A percentile compares a stretch with the other conserved stretches of the same genome.
These are phyloP conservation scores for Pseudogymnoascus sp. DNA, from an alignment of 2,329 filamentous ascomycete species.

Conservation along the genomic window DNA sequence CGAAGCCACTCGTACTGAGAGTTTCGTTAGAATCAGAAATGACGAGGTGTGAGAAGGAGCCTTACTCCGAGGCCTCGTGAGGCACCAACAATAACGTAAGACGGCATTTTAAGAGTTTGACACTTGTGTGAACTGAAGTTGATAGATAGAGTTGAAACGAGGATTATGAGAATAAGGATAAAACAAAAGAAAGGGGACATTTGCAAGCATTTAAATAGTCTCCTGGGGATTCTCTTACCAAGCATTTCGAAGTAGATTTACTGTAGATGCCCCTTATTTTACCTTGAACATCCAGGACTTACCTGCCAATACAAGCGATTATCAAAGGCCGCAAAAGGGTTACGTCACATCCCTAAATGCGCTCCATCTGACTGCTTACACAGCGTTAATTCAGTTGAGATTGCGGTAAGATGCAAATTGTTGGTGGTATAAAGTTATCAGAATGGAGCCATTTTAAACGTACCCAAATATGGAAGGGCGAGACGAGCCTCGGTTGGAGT, in stretches of 20 bases:
- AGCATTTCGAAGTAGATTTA: neutral
- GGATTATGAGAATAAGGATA: neutral
- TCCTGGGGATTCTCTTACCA: neutral
- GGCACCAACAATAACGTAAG: slow-evolving; percentile 7
- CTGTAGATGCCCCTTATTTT: neutral
- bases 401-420: neutral
- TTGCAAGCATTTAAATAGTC: neutral
- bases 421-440: neutral
- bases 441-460: neutral
- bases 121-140: neutral
- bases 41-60: neutral
- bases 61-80: neutral
- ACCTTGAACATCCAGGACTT: neutral
- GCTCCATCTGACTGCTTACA: neutral
- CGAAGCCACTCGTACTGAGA: slow-evolving; percentile 41
- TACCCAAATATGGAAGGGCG: slow-evolving; percentile 4
- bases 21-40: neutral
- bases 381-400: neutral
- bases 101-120: slow-evolving; percentile 2
- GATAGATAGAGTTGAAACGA: neutral
- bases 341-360: neutral
- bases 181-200: neutral
- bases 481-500: neutral
- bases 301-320: neutral
- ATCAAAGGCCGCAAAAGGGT: neutral